These are phyloP conservation scores for Cicer chorassanicum DNA, from an alignment of 306 rosid species.

Conservation along the genomic window DNA sequence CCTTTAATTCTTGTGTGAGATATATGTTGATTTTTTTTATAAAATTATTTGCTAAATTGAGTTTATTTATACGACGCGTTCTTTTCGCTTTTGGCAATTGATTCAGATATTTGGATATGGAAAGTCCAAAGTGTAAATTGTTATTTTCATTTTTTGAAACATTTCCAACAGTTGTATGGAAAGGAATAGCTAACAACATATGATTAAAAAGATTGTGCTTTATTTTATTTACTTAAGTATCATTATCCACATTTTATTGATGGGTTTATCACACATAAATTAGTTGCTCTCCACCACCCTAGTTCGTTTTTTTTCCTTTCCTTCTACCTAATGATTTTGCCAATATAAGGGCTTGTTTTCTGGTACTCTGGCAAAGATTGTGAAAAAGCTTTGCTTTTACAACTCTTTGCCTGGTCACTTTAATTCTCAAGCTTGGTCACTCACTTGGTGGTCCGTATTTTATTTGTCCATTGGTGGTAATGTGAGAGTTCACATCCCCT, in stretches of 20 bases:
- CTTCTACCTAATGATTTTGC: slow-evolving; percentile 34
- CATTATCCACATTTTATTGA: slow-evolving; percentile 8
- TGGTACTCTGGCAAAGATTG: slow-evolving; percentile 36
- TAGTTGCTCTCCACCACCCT: slow-evolving; percentile 3
- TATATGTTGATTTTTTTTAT: slow-evolving; percentile 5
- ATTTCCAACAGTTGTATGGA: slow-evolving; percentile 15
- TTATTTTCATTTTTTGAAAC: not conserved
- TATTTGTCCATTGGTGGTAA: slow-evolving; percentile 16
- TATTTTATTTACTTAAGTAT: slow-evolving; percentile 31
- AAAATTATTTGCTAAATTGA: not conserved
- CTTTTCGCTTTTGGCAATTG: not conserved
- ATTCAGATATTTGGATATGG: slow-evolving; percentile 29
- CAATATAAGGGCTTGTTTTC: slow-evolving; percentile 33
- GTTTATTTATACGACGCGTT: slow-evolving; percentile 17
- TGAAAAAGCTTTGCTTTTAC: slow-evolving; percentile 26
- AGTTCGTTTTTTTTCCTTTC: not conserved
- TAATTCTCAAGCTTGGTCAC: slow-evolving; percentile 17
- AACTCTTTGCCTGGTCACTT: not conserved
- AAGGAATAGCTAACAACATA: slow-evolving; percentile 33
- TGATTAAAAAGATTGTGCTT: slow-evolving; percentile 13
- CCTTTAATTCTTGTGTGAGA: slow-evolving; percentile 25
- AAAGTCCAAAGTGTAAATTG: slow-evolving; percentile 17
- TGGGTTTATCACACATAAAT: not conserved
- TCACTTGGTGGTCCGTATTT: slow-evolving; percentile 6
- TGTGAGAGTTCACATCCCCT: slow-evolving; percentile 11